phyloP scores from a whole-genome alignment of 192 early-diverging fungal genomes.

The Entomortierella chlamydospora region DNA sequence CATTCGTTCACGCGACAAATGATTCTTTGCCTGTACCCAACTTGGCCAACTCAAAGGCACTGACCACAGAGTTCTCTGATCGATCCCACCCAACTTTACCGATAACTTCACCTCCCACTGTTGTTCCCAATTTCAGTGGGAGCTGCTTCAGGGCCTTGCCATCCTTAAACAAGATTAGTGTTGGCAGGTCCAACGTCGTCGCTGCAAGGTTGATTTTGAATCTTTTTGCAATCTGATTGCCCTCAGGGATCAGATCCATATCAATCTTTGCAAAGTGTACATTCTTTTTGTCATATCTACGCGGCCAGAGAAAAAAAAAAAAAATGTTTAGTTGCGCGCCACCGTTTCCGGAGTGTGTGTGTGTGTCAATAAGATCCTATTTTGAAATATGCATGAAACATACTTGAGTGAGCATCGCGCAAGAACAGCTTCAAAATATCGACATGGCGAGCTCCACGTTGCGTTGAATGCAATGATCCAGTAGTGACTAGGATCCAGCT shows the following conservation, averaged over 20 bases:
- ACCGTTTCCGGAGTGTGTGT: too few species aligned
- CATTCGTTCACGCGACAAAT: conserved; percentile 6
- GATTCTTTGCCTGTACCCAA: conserved; percentile 54
- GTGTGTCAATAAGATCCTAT: neutral
- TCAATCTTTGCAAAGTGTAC: conserved; percentile 64
- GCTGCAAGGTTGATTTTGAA: conserved; percentile 62
- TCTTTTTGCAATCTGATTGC: conserved; percentile 51
- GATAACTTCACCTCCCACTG: conserved; percentile 41
- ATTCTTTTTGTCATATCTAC: conserved; percentile 43
- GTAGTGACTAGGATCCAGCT: conserved; percentile 50
- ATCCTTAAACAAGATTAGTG: conserved; percentile 63
- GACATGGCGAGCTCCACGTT: conserved; percentile 63
- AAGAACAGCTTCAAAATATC: conserved; percentile 63
- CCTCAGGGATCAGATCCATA: conserved; percentile 59
- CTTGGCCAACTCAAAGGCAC: conserved; percentile 42
- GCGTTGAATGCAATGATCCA: conserved; percentile 66
- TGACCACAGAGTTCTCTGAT: conserved; percentile 33
- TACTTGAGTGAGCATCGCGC: conserved; percentile 63
- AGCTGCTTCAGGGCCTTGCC: conserved; percentile 59
- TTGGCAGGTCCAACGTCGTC: conserved; percentile 65
- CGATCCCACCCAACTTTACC: conserved; percentile 55
- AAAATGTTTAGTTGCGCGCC: neutral
- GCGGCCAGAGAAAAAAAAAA: conserved; percentile 4
- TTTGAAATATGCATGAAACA: neutral
- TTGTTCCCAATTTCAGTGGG: conserved; percentile 53